phyloP scores from a whole-genome alignment of 768 basidiomycete species.

The Termitomyces sp. region DNA sequence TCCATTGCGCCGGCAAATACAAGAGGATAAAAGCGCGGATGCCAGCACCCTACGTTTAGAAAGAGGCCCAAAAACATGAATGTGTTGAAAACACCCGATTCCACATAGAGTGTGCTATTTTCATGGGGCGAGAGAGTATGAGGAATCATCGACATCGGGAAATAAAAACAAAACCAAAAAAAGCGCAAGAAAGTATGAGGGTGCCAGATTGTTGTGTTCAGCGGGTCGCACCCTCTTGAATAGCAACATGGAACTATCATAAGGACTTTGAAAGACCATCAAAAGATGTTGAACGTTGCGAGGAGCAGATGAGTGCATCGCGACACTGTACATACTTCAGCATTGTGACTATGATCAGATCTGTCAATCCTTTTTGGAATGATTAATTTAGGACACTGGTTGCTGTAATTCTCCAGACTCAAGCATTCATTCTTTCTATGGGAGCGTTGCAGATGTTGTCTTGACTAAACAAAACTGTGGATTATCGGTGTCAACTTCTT shows the following conservation, averaged over 20 bases:
- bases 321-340: too few species aligned
- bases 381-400: not conserved
- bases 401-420: not conserved
- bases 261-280: not conserved
- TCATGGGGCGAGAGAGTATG: not conserved
- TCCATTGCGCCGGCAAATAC: slow-evolving; percentile 2
- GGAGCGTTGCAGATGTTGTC: not conserved
- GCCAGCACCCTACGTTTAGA: slow-evolving; percentile 5
- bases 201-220: not conserved
- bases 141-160: not conserved
- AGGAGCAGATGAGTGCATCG: not conserved
- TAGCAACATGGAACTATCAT: not conserved
- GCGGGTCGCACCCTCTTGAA: not conserved
- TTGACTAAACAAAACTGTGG: not conserved
- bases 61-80: slow-evolving; percentile 5
- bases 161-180: not conserved
- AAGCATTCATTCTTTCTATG: too few species aligned
- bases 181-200: not conserved
- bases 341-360: not conserved
- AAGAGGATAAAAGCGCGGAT: slow-evolving; percentile 7
- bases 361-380: not conserved
- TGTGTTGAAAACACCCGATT: slow-evolving; percentile 1
- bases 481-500: not conserved
- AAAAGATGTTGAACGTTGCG: not conserved
- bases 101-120: not conserved